Evolutionary conservation across 192 early-diverging fungal species (phyloP), one percentile per base, ranked within the genome.

Genomic region (Coemansia guatemalensis): DNA sequence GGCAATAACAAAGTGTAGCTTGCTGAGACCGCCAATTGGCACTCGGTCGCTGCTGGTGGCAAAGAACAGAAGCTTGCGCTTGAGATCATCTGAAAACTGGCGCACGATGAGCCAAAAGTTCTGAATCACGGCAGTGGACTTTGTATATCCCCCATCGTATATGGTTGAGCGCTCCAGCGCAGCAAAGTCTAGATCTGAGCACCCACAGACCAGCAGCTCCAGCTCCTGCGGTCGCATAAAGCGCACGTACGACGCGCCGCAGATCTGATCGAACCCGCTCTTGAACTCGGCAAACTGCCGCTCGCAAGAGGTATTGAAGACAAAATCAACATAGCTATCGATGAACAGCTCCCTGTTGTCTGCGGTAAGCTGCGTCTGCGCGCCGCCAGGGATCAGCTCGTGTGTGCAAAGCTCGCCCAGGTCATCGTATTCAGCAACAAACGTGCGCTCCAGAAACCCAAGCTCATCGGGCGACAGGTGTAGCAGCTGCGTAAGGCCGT

Each of bases 1-100:
- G 17, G 90, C 88, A 67, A 95, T 89, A 2, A 94, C 87, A 82
- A 96, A 94, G 49, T 90, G 85, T 53, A 95, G 62, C 59, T 93
- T 91, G 48, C 88, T 85, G 14, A 95, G 74, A 2, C 95, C 95
- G 6, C 93, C 93, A 20, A 93, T 90, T 1, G 93, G 94, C 5
- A 94, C 93, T 4, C 95, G 81, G 71, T 97, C 95, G 21, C 91
- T 92, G 35, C 94, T 92, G 7, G 95, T 97, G 3, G 89, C 87
- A 82, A 97, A 95, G 57, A 93, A 91, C 14, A 96, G 74, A n/a
- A 97, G 68, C 64, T 86, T 82, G 65, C 92, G 92, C 84, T 94
- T 90, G 64, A 93, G 86, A 53, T 93, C 92, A 29, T 92, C 86
- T 6, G 85, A 75, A 52, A 95, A 92, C n/a, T 63, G 84, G 58